Base-by-base conservation (phyloP, 2,329 filamentous ascomycete species). In the Beauveria scarabaeidicola region DNA sequence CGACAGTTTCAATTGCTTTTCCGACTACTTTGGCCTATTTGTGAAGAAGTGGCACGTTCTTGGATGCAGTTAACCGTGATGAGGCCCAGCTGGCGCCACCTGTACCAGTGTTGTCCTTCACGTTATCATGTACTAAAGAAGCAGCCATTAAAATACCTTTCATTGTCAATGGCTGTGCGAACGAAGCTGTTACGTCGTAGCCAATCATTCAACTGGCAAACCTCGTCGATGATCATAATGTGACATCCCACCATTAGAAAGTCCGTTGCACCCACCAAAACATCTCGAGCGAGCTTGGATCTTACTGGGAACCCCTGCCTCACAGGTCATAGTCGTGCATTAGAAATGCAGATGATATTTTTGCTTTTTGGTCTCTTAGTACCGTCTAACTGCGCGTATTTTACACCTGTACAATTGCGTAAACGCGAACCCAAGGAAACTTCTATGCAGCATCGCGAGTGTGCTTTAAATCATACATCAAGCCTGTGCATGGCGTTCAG, bases 321-420 rank as follows among this genome's bases (percentile, higher is more conserved):
- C 13, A 7, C n/a, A 17, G 11, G 19, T 36, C 47, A 13, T 32
- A 21, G 7, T 15, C 47, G 17, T 23, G 41, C 25, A 48, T 41
- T 17, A 19, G 52, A 47, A 55, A 54, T 54, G 60, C 55, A 46
- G 29, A 59, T 59, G 52, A 61, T 59, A 50, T 58, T 61, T 61
- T 61, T 25, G 23, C 50, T 58, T 61, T 57, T 56, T 56, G 46
- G 53, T 64, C 55, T 53, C 51, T 58, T 40, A 59, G 47, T 66
- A 67, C 68, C 74, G 71, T 80, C 77, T 79, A 79, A 73, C 74
- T 75, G 71, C 69, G 72, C 74, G 69, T 80, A 80, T 77, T 78
- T 75, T 80, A 81, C 78, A 80, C 74, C 75, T 77, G 75, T 78
- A 78, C 75, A 80, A 72, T 71, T 67, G 68, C 70, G 70, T 70